Base-by-base conservation (phyloP, 495 filamentous ascomycete species). In the Emericellopsis terricola region DNA sequence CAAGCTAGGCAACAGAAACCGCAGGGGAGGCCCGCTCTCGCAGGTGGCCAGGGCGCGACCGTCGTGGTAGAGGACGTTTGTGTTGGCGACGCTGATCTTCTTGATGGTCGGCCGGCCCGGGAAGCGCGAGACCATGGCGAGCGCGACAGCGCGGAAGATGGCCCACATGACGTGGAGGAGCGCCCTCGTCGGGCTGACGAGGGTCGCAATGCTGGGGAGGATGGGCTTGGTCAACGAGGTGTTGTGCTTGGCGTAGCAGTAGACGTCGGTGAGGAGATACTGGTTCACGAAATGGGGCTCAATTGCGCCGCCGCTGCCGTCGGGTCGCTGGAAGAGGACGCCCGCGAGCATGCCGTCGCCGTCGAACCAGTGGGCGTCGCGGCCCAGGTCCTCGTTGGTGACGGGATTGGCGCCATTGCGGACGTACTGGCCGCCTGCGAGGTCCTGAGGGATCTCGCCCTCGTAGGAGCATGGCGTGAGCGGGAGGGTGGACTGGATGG, bases 301-400 rank as follows among this genome's bases (percentile, higher is more conserved):
- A 4, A 71, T 56, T 6, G 32, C 41, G 0, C 46, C 43, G 11
- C 24, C 27, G 3, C 41, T 41, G 14, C 56, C 41, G 4, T 40
- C 41, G 2, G 38, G 31, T 17, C 52, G 52, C 23, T 42, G 48
- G 49, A 80, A 77, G 7, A 54, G 52, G 0, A 80, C 70, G 10
- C 74, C 75, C 15, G 65, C 62, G 3, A 78, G 64, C 73, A 80
- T 78, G 1, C 73, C 75, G 50, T 78, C 75, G 30, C 75, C 75
- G 40, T 78, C 75, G 39, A 80, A 78, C 71, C 72, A 77, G 40
- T 80, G 73, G 15, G 65, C 59, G 38, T 69, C 61, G 33, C 70
- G 59, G 20, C 52, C 52, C 15, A 64, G 41, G 36, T 69, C 59
- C n/a, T 67, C 50, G 34, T 74, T 69, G n/a, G 48, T 53, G n/a